Evolutionary conservation across 768 basidiomycete species (phyloP).

Genomic region (Pholiota molesta): DNA sequence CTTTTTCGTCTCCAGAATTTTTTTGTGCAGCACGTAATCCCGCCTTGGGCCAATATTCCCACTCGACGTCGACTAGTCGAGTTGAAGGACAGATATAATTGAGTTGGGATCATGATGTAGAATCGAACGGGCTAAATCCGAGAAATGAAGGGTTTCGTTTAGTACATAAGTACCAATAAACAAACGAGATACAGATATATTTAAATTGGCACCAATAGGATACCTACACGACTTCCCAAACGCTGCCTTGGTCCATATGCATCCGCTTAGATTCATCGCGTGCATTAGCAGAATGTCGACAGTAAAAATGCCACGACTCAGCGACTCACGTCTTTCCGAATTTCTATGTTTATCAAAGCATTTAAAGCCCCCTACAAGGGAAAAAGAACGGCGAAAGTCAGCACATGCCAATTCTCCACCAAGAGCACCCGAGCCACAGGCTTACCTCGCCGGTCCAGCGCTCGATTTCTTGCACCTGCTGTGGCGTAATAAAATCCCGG

Average conservation of each 20-base stretch:
- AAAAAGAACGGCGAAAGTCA: conserved; percentile 3
- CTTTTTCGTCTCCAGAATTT: not conserved
- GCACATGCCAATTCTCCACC: not conserved
- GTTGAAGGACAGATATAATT: conserved; percentile 1
- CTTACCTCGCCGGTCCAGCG: conserved; percentile 54
- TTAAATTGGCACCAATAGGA: conserved; percentile 20
- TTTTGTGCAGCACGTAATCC: not conserved
- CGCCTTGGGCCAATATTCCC: conserved; percentile 4
- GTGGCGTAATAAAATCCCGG: conserved; percentile 74
- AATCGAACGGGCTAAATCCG: conserved; percentile 19
- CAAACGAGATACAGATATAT: conserved; percentile 17
- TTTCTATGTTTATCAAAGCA: conserved; percentile 50
- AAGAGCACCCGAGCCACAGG: not conserved
- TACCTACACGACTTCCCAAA: conserved; percentile 48
- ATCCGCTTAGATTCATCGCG: conserved; percentile 40
- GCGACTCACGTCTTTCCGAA: conserved; percentile 53
- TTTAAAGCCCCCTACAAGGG: conserved; percentile 53
- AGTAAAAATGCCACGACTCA: conserved; percentile 12
- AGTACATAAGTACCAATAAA: conserved; percentile 11
- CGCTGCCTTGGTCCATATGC: conserved; percentile 57
- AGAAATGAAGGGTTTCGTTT: conserved; percentile 18
- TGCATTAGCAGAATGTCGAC: conserved; percentile 19
- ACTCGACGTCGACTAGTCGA: conserved; percentile 3
- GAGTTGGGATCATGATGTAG: conserved; percentile 18
- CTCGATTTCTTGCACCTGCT: conserved; percentile 61